A percentile compares a stretch with the other conserved stretches of the same genome.
Conservation (phyloP, 2,329 filamentous ascomycete species). For the Leptographium wingfieldii region DNA sequence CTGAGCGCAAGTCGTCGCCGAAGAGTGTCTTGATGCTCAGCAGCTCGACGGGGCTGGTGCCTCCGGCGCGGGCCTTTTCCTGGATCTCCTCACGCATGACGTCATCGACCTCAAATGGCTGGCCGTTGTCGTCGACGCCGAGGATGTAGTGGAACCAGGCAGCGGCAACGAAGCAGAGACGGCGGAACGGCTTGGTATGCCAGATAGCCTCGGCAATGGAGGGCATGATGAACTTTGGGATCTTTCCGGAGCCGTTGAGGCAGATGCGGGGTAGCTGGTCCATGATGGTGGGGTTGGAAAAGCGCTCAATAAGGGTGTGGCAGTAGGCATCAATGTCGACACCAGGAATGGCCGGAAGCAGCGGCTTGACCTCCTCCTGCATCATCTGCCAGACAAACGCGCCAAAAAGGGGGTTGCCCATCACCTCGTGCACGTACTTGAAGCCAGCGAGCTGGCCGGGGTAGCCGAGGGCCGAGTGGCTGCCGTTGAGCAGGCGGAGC, state of each 20-base stretch:
- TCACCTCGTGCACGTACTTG: constrained; percentile 41
- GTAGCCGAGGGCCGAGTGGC: constrained; percentile 39
- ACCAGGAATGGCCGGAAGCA: constrained; percentile 35
- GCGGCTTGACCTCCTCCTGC: constrained; percentile 40
- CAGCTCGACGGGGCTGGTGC: constrained; percentile 26
- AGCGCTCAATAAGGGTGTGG: constrained; percentile 38
- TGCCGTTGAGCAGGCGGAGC: constrained; percentile 40
- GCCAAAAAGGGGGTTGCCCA: constrained; percentile 33
- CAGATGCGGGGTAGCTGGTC: constrained; percentile 39
- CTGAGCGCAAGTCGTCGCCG: constrained; percentile 35
- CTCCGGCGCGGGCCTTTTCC: constrained; percentile 29
- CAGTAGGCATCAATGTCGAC: constrained; percentile 40
- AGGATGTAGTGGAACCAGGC: constrained; percentile 39
- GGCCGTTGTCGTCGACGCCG: constrained; percentile 35
- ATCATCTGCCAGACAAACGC: constrained; percentile 41
- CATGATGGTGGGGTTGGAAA: constrained; percentile 43
- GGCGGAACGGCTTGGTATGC: constrained; percentile 29
- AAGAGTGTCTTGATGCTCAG: constrained; percentile 34
- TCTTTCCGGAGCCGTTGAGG: constrained; percentile 40
- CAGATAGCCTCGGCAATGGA: constrained; percentile 34
- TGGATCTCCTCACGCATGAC: constrained; percentile 35
- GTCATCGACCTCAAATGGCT: constrained; percentile 29
- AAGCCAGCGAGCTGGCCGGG: constrained; percentile 38
- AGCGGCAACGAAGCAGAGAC: constrained; percentile 33
- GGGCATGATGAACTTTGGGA: constrained; percentile 38